Conservation (phyloP, 805 yeast species). For the Candida loeiensis region DNA sequence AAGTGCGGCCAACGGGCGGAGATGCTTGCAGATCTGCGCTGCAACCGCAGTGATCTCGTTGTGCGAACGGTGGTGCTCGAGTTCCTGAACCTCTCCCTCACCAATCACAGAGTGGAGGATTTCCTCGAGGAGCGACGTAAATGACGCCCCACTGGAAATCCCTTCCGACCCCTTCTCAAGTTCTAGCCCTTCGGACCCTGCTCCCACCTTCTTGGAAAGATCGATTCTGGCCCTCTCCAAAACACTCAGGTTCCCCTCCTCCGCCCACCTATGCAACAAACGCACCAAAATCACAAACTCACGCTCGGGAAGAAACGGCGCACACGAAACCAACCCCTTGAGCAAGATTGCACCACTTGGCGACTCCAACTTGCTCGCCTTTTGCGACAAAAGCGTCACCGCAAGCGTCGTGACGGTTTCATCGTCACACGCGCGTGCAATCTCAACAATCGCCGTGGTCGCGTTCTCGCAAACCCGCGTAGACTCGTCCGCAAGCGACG, state of each 20-base stretch:
- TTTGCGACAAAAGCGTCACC: constrained; percentile 78
- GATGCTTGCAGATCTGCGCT: constrained; percentile 57
- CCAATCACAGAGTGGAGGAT: constrained; percentile 63
- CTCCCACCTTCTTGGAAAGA: constrained; percentile 42
- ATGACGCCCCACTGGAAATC: no score
- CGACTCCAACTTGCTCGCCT: constrained; percentile 47
- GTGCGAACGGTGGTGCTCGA: constrained; percentile 78
- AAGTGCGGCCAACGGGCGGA: constrained; percentile 72
- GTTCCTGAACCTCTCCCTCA: constrained; percentile 73
- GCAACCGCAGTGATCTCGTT: constrained; percentile 68
- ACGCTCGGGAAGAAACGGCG: constrained; percentile 56
- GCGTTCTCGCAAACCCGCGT: constrained; percentile 57
- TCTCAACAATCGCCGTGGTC: constrained; percentile 60
- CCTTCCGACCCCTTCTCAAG: not conserved
- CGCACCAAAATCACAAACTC: constrained; percentile 65
- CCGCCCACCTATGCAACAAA: constrained; percentile 51
- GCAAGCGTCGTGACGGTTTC: constrained; percentile 73
- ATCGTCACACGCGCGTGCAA: constrained; percentile 65
- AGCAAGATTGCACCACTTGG: constrained; percentile 55
- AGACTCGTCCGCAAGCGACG: constrained; percentile 21
- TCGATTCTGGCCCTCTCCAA: constrained; percentile 47
- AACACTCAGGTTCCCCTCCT: constrained; percentile 35
- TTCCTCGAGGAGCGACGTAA: constrained; percentile 64
- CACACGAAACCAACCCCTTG: constrained; percentile 59
- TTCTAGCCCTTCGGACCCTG: not conserved